Base-by-base conservation (phyloP, 257 asterid genomes). In the Przewalskia tangutica region DNA sequence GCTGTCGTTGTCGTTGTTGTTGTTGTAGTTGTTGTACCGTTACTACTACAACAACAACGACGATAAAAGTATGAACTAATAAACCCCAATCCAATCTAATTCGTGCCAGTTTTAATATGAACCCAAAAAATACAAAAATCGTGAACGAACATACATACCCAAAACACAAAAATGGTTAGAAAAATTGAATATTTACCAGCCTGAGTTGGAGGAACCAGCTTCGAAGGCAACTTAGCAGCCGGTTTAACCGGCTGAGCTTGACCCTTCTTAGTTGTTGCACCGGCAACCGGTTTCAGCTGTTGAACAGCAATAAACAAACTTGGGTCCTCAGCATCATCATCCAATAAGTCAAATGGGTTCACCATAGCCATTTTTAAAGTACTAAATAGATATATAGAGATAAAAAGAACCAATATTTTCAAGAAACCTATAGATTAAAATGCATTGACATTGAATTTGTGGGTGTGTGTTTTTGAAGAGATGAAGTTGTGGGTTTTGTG, bases 241-340 rank as follows among this genome's bases (percentile, higher is more conserved):
- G 91, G 46, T 84, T 80, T 87, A 82, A 81, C 85, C 44, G 91
- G 62, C 82, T 85, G 84, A 62, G 85, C 79, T 18, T 34, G 42
- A 66, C 83, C 90, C 64, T 88, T 87, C 89, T 92, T 88, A 55
- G 89, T 4, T 32, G 71, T 5, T 27, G 78, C 77, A 60, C 83
- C 85, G 10, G 83, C 64, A 38, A 82, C 82, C 9, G 58, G 55
- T 81, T 91, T 91, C 76, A 56, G 82, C 81, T 85, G 82, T 83
- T 83, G 87, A 27, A 89, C 89, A 50, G 95, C 94, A 78, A 92
- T 81, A 51, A 91, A 86, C 87, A 81, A 90, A 44, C 79, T 84
- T 54, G 87, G 90, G 85, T 90, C 97, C 46, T 90, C 97, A 12
- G 86, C 97, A 75, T 92, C 95, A 20, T 92, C 97, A 17, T 84